A percentile compares a stretch with the other conserved stretches of the same genome.
phyloP scores from a whole-genome alignment of 106 monocot species.

The Dioscorea alata region DNA sequence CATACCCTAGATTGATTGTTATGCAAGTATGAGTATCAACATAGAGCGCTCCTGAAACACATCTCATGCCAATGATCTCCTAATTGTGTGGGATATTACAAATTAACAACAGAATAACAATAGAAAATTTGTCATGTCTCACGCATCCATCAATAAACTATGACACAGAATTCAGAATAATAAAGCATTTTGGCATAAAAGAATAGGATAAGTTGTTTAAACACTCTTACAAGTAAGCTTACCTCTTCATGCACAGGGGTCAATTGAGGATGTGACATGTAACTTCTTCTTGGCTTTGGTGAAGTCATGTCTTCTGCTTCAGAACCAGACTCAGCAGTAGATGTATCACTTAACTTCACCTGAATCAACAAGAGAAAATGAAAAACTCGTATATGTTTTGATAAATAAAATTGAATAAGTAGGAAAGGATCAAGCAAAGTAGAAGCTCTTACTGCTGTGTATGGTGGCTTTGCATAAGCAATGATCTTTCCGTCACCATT shows the following conservation, averaged over 20 bases:
- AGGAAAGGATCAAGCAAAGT: neutral
- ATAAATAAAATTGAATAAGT: neutral
- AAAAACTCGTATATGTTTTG: neutral
- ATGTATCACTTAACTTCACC: slow-evolving; percentile 38
- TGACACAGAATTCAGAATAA: too few relatives aligned
- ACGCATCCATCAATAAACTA: too few relatives aligned
- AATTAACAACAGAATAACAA: too few relatives aligned
- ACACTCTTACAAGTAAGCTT: neutral
- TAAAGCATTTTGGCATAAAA: too few relatives aligned
- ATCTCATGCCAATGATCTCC: too few relatives aligned
- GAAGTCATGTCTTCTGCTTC: slow-evolving; percentile 45
- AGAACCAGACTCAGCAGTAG: slow-evolving; percentile 43
- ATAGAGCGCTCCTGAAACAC: too few relatives aligned
- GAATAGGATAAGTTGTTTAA: too few relatives aligned
- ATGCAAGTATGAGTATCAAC: too few relatives aligned
- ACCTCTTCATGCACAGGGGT: slow-evolving; percentile 59
- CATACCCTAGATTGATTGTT: too few relatives aligned
- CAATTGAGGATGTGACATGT: slow-evolving; percentile 17
- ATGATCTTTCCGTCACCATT: slow-evolving; percentile 50
- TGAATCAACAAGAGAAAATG: slow-evolving; percentile 1
- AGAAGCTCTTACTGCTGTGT: slow-evolving; percentile 20
- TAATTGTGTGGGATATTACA: too few relatives aligned
- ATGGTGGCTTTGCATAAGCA: slow-evolving; percentile 53
- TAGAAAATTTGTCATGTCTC: too few relatives aligned
- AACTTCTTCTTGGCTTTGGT: slow-evolving; percentile 17